phyloP scores from a whole-genome alignment of 495 filamentous ascomycete genomes.

The Trichoderma erinaceum region DNA sequence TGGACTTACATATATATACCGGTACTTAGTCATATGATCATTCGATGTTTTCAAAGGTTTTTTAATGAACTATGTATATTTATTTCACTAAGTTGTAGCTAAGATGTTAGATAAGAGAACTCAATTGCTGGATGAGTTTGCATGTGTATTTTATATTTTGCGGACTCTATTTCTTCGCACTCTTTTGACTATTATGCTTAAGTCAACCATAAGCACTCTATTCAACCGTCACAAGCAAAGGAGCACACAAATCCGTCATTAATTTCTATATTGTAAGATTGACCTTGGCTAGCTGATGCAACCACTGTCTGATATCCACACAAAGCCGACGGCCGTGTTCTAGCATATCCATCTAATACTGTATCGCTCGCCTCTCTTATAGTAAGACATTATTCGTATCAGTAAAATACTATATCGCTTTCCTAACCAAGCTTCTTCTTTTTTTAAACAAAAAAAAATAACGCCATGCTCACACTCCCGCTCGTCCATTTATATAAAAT shows the following conservation, averaged over 20 bases:
- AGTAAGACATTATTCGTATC: neutral
- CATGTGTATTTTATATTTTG: no score
- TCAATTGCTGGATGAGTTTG: no score
- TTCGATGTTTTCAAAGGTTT: no score
- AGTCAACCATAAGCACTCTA: neutral
- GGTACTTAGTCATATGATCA: no score
- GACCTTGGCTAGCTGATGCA: neutral
- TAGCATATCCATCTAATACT: neutral
- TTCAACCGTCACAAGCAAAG: neutral
- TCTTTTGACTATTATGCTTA: neutral
- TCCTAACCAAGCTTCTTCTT: neutral
- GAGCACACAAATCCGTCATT: neutral
- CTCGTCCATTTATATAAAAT: neutral
- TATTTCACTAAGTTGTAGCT: no score
- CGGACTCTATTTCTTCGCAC: no score
- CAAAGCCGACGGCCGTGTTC: neutral
- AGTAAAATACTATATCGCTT: neutral
- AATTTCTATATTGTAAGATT: neutral
- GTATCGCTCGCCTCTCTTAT: neutral
- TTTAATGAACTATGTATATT: no score
- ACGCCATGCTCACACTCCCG: slow-evolving; percentile 3
- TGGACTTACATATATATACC: no score
- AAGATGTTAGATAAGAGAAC: no score
- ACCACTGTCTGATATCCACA: neutral
- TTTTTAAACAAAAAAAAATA: neutral